These are phyloP conservation scores for Talaromyces sp. DNA, from an alignment of 2,329 filamentous ascomycete species.

Conservation along the genomic window DNA sequence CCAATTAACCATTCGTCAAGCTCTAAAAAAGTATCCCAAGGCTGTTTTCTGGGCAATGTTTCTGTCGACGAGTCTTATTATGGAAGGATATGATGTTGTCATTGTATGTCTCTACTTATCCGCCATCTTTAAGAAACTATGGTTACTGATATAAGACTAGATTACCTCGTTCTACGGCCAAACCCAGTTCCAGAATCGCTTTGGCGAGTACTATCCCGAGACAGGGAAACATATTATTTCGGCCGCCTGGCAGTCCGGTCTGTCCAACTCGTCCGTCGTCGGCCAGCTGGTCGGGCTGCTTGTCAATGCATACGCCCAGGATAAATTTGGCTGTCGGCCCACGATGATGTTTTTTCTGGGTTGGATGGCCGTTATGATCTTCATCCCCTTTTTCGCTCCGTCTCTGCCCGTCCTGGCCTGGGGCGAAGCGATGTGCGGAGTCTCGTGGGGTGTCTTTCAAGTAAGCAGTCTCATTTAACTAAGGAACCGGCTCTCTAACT, in stretches of 20 bases:
- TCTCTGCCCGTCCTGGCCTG: constrained; percentile 43
- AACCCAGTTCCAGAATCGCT: constrained; percentile 9
- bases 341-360: constrained; percentile 45
- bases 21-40: constrained; percentile 8
- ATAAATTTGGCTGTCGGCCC: constrained; percentile 48
- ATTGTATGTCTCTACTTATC: constrained; percentile 1
- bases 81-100: constrained; percentile 10
- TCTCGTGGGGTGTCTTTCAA: constrained; percentile 12
- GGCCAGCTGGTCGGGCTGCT: constrained; percentile 48
- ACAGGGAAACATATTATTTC: constrained; percentile 1
- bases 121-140: neutral
- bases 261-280: constrained; percentile 39
- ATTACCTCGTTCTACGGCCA: constrained; percentile 11
- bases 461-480: neutral
- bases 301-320: constrained; percentile 47
- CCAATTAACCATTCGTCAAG: constrained; percentile 8
- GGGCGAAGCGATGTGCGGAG: constrained; percentile 47
- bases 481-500: constrained; percentile 18
- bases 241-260: constrained; percentile 37
- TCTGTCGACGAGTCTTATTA: constrained; percentile 10
- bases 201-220: neutral
- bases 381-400: constrained; percentile 48
- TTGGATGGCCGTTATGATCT: constrained; percentile 43
- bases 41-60: constrained; percentile 11
- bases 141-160: neutral